Evolutionary conservation across 805 yeast genomes (phyloP), one percentile per base, ranked within the genome.

Genomic region (Zygoascus bituminiphila): DNA sequence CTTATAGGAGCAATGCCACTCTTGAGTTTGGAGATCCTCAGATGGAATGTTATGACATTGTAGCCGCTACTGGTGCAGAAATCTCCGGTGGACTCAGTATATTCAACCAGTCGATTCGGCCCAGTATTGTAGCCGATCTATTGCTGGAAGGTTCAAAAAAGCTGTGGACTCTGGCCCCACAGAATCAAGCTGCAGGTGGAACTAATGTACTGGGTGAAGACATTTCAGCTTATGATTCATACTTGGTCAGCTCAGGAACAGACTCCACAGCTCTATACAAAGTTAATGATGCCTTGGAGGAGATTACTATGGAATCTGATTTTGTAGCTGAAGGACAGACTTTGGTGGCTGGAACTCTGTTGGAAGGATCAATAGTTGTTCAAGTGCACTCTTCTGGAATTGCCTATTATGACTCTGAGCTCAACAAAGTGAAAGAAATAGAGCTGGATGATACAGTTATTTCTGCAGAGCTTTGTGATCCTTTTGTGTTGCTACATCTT

Each of bases 311-410:
- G 29, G 46, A 44, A 4, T 39, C 77, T 44, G 82, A 78, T 54
- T 83, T 86, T 58, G 75, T 79, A 49, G 75, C 78, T 50, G 76
- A 79, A 48, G 78, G 78, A 26, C 67, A 75, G 14, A 87, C 95
- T 0, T 70, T 87, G 9, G 78, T 78, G 31, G 79, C 84, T 58
- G 84, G 82, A 20, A 78, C 81, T 38, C 65, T 84, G 49, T 72
- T 75, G 43, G 61, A 65, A 5, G 70, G 80, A 6, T 74, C 77
- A 35, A 73, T 78, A 55, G 78, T 87, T 33, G 75, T 88, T 15
- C 96, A 88, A 61, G 78, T 87, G 1, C 81, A 93, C 1, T 77
- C 84, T 0, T 75, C 77, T 35, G 79, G 78, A 46, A 73, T 88
- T 25, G 72, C 75, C 25, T 60, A 86, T 2, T 87, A 79, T 62